phyloP scores from a whole-genome alignment of 257 asterid genomes.

The Solanum paucissectum region DNA sequence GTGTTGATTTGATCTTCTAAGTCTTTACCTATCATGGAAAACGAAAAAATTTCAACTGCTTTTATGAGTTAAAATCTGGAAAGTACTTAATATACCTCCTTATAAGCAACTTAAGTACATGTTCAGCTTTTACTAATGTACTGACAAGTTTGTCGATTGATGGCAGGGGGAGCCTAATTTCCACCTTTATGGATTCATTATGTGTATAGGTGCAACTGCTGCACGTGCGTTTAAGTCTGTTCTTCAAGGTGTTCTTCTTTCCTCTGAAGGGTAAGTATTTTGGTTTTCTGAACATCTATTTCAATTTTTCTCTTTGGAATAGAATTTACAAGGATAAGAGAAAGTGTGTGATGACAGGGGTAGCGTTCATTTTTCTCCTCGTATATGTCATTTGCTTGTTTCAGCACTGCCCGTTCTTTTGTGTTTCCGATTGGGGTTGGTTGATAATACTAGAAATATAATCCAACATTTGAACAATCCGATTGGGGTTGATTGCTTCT shows the following conservation, averaged over 20 bases:
- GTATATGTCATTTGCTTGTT: not conserved
- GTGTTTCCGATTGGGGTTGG: not conserved
- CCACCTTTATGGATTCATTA: slow-evolving; percentile 81
- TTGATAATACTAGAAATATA: not conserved
- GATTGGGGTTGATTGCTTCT: not conserved
- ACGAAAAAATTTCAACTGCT: not conserved
- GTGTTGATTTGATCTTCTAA: not conserved
- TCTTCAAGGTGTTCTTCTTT: slow-evolving; percentile 89
- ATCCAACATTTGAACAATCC: not conserved
- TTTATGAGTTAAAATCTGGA: not conserved
- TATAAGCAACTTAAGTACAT: not conserved
- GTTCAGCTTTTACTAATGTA: not conserved
- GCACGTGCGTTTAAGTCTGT: slow-evolving; percentile 98
- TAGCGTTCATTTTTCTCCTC: not conserved
- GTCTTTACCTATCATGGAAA: not conserved
- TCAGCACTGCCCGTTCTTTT: not conserved
- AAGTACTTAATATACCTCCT: not conserved
- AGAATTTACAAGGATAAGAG: not conserved
- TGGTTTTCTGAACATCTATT: not conserved
- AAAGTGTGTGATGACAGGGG: not conserved
- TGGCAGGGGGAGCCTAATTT: slow-evolving; percentile 92
- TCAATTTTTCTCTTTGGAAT: not conserved
- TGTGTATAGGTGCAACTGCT: slow-evolving; percentile 92
- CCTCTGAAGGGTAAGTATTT: slow-evolving; percentile 68
- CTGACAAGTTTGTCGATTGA: slow-evolving; percentile 2